A percentile compares a stretch with the other conserved stretches of the same genome.
These are phyloP conservation scores for Microsporum audouinii DNA, from an alignment of 2,329 filamentous ascomycete genomes.

Conservation along the genomic window DNA sequence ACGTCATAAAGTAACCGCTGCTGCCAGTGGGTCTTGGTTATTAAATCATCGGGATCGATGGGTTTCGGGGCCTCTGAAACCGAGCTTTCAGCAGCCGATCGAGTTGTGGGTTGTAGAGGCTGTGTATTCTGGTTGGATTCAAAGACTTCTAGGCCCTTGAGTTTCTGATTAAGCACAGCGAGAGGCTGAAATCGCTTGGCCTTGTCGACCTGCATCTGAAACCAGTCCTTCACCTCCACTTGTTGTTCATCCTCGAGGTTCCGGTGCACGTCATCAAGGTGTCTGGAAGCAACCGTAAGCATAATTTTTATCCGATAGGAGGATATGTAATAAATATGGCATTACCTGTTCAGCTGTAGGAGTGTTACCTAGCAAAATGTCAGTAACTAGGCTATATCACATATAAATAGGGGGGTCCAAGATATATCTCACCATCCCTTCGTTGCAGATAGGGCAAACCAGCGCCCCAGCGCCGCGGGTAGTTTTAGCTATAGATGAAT, in stretches of 20 bases:
- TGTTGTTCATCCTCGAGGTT: constrained; percentile 80
- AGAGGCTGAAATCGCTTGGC: constrained; percentile 88
- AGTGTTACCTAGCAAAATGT: constrained; percentile 58
- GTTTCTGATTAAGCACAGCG: constrained; percentile 82
- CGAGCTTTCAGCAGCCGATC: constrained; percentile 19
- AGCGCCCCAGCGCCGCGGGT: constrained; percentile 49
- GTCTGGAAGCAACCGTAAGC: constrained; percentile 34
- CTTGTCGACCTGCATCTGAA: constrained; percentile 86
- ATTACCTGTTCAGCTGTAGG: constrained; percentile 71
- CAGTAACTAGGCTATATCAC: constrained; percentile 6
- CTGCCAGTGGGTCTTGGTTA: constrained; percentile 86
- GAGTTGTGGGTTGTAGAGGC: constrained; percentile 24
- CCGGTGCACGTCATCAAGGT: constrained; percentile 80
- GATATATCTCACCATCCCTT: constrained; percentile 70
- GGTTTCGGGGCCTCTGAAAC: constrained; percentile 27
- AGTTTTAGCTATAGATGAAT: constrained; percentile 34
- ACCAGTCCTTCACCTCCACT: constrained; percentile 94
- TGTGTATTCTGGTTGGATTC: constrained; percentile 68
- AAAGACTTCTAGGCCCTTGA: constrained; percentile 85
- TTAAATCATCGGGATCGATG: constrained; percentile 76
- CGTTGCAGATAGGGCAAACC: constrained; percentile 93
- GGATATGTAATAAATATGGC: constrained; percentile 1
- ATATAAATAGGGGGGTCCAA: not conserved
- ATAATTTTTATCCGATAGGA: constrained; percentile 15
- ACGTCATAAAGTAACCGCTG: constrained; percentile 58